These are phyloP conservation scores for Cytospora leucostoma DNA, from an alignment of 2,329 filamentous ascomycete species.

Conservation along the genomic window DNA sequence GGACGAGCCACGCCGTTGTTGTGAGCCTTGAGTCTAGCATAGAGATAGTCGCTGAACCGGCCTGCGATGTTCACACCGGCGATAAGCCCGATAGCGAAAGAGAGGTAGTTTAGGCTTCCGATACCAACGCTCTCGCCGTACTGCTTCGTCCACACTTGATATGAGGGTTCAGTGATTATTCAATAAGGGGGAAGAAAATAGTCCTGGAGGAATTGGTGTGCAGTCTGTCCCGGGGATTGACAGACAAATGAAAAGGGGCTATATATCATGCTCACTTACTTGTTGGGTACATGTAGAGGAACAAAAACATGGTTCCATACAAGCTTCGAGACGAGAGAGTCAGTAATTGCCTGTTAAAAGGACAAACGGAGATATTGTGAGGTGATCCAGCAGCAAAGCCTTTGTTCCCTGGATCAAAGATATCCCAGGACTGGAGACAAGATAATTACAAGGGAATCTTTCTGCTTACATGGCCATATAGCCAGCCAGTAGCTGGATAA, in stretches of 20 bases:
- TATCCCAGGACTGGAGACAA: too few species aligned
- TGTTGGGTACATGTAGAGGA: constrained; percentile 32
- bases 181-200: too few species aligned
- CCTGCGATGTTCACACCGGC: constrained; percentile 43
- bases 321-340: constrained; percentile 27
- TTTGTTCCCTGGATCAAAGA: too few species aligned
- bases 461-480: constrained; percentile 44
- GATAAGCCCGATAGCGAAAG: constrained; percentile 39
- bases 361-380: too few species aligned
- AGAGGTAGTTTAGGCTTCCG: constrained; percentile 42
- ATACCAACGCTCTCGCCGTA: constrained; percentile 38
- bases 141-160: constrained; percentile 38
- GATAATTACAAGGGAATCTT: too few species aligned
- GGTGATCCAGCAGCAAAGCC: too few species aligned
- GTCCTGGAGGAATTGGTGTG: too few species aligned
- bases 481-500: constrained; percentile 52
- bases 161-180: too few species aligned
- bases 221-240: too few species aligned
- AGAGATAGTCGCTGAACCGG: constrained; percentile 48
- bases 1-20: constrained; percentile 38
- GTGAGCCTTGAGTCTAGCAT: constrained; percentile 45
- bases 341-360: too few species aligned
- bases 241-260: too few species aligned
- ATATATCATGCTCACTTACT: too few species aligned
- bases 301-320: constrained; percentile 55